phyloP scores from a whole-genome alignment of 2,329 filamentous ascomycete genomes.

The Fusarium citri region DNA sequence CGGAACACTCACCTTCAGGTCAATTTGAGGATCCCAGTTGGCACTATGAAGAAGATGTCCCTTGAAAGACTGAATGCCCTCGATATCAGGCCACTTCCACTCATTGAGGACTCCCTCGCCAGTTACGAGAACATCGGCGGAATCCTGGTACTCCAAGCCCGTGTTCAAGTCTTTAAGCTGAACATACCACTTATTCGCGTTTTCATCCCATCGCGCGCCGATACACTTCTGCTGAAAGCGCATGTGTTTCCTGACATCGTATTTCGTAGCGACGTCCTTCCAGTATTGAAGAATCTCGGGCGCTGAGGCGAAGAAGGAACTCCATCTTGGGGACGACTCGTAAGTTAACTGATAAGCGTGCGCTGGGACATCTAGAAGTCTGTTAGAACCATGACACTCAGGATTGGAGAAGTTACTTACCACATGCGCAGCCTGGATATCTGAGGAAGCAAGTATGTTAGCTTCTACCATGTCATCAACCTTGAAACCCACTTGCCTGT shows the following conservation, averaged over 20 bases:
- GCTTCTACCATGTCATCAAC: fast-evolving
- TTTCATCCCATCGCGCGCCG: background rate
- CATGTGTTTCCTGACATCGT: constrained; percentile 5
- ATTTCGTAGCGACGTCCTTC: constrained; percentile 6
- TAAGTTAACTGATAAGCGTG: constrained; percentile 13
- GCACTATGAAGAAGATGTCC: constrained; percentile 11
- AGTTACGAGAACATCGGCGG: constrained; percentile 3
- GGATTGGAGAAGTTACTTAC: background rate
- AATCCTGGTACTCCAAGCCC: background rate
- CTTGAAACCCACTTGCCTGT: background rate
- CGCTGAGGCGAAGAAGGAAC: constrained; percentile 16
- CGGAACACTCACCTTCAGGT: background rate
- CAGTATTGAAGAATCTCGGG: constrained; percentile 20
- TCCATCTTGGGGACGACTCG: constrained; percentile 14
- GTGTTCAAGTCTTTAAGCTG: constrained; percentile 14
- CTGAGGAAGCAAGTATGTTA: background rate
- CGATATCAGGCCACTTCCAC: constrained; percentile 21
- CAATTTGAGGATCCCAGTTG: constrained; percentile 3
- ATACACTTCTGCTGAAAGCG: constrained; percentile 12
- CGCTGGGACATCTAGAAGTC: background rate
- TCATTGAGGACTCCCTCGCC: constrained; percentile 21
- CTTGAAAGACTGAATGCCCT: background rate
- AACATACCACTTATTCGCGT: constrained; percentile 6
- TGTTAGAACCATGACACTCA: fast-evolving
- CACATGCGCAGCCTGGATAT: constrained; percentile 20